Evolutionary conservation across 352 stramenopile genomes (phyloP).

Genomic region (Globisporangium spinosum): DNA sequence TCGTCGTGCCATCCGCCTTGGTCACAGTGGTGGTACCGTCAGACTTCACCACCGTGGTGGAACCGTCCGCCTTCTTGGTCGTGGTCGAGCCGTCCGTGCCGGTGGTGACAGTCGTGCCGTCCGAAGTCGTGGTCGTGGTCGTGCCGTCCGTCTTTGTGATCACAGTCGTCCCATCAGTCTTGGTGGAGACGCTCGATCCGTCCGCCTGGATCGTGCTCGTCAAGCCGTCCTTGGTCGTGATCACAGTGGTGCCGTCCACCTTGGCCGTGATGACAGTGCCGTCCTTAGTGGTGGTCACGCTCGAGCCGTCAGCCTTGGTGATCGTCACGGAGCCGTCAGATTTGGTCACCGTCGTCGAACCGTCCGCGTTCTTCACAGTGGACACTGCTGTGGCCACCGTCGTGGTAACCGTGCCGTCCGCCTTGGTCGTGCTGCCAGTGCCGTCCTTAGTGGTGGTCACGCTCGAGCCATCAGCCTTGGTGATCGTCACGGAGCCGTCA

Average conservation of each 20-base stretch:
- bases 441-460: conserved; percentile 12
- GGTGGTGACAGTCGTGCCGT: conserved; percentile 10
- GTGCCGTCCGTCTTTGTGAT: conserved; percentile 4
- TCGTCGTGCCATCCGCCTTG: conserved; percentile 13
- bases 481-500: conserved; percentile 14
- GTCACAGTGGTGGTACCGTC: conserved; percentile 8
- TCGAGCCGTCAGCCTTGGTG: conserved; percentile 10
- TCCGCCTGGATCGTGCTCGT: conserved; percentile 6
- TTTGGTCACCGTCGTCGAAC: conserved; percentile 16
- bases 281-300: conserved; percentile 8
- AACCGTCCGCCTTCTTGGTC: conserved; percentile 11
- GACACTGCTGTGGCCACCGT: conserved; percentile 9
- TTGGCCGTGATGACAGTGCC: conserved; percentile 12
- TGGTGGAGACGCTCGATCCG: conserved; percentile 9
- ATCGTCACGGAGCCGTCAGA: conserved; percentile 17
- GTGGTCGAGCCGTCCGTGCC: conserved; percentile 6
- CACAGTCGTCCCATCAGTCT: conserved; percentile 10
- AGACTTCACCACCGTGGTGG: conserved; percentile 5
- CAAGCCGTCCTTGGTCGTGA: conserved; percentile 1
- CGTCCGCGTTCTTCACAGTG: conserved; percentile 18
- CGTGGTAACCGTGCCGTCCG: conserved; percentile 5
- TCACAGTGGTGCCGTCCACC: conserved; percentile 9
- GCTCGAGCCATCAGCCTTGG: conserved; percentile 8
- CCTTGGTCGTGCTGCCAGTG: conserved; percentile 8
- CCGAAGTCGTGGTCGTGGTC: conserved; percentile 1